A percentile compares a stretch with the other conserved stretches of the same genome.
phyloP scores from a whole-genome alignment of 768 basidiomycete genomes.

The Phlegmacium glaucopus region DNA sequence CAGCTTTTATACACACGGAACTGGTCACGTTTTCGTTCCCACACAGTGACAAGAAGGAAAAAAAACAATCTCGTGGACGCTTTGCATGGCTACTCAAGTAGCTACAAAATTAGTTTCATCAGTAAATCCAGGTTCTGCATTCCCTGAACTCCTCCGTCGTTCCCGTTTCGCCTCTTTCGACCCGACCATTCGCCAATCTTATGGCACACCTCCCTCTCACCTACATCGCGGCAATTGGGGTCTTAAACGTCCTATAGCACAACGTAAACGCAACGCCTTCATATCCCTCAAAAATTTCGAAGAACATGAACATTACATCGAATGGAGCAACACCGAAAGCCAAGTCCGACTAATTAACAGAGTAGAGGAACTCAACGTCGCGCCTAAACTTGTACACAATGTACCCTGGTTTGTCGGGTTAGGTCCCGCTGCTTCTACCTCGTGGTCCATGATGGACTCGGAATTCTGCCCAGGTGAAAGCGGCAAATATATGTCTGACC shows the following conservation, averaged over 20 bases:
- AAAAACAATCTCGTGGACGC: background rate
- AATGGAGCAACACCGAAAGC: constrained; percentile 67
- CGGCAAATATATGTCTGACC: background rate
- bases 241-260: constrained; percentile 75
- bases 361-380: constrained; percentile 58
- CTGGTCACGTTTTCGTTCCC: constrained; percentile 12
- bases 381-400: constrained; percentile 23
- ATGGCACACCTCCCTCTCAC: constrained; percentile 65
- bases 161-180: constrained; percentile 83
- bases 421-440: constrained; percentile 30
- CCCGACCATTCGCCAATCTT: constrained; percentile 74
- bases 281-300: constrained; percentile 70
- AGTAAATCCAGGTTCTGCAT: constrained; percentile 57
- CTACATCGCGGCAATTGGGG: constrained; percentile 82
- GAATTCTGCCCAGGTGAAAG: constrained; percentile 29
- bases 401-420: constrained; percentile 37
- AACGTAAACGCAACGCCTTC: constrained; percentile 58
- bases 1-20: constrained; percentile 30
- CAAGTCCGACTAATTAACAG: constrained; percentile 67
- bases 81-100: constrained; percentile 22
- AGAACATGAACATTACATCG: constrained; percentile 69
- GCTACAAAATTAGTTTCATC: constrained; percentile 14
- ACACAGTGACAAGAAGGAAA: constrained; percentile 12
- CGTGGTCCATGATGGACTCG: constrained; percentile 21
- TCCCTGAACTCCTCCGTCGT: constrained; percentile 71